Conservation (phyloP, 805 yeast genomes). For the Yamadazyma nakazawae region DNA sequence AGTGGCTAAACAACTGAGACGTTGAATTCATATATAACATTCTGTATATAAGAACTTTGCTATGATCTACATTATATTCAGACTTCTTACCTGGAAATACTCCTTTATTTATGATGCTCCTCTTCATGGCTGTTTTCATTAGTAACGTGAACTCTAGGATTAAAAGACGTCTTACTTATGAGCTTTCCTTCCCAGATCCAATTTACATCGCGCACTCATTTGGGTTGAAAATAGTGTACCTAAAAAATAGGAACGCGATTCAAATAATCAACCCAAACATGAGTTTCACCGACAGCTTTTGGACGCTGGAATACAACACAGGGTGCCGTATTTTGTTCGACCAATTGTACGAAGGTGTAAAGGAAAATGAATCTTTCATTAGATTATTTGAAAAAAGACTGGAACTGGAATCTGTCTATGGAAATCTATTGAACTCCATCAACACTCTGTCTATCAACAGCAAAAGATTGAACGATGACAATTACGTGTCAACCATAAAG, state of each 20-base stretch:
- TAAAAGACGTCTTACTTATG: too few relatives aligned
- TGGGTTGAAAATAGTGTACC: neutral
- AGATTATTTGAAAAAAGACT: conserved; percentile 63
- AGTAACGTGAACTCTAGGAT: too few relatives aligned
- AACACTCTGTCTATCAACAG: conserved; percentile 37
- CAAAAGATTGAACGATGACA: conserved; percentile 44
- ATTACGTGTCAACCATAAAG: conserved; percentile 61
- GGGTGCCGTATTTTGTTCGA: conserved; percentile 51
- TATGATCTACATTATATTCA: too few relatives aligned
- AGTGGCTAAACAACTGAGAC: too few relatives aligned
- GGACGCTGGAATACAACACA: conserved; percentile 65
- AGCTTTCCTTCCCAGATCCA: too few relatives aligned
- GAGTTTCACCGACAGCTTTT: conserved; percentile 73
- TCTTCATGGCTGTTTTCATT: too few relatives aligned
- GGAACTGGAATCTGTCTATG: conserved; percentile 69
- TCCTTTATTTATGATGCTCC: too few relatives aligned
- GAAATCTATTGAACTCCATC: conserved; percentile 47
- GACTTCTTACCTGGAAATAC: too few relatives aligned
- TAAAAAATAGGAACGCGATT: conserved; percentile 5
- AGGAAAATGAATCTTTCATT: conserved; percentile 68
- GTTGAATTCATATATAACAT: too few relatives aligned
- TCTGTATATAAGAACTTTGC: too few relatives aligned
- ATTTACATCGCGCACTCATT: neutral
- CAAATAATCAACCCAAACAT: conserved; percentile 15
- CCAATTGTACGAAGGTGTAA: conserved; percentile 58